Conservation (phyloP, 2,329 filamentous ascomycete genomes). For the Pseudogymnoascus sp. region DNA sequence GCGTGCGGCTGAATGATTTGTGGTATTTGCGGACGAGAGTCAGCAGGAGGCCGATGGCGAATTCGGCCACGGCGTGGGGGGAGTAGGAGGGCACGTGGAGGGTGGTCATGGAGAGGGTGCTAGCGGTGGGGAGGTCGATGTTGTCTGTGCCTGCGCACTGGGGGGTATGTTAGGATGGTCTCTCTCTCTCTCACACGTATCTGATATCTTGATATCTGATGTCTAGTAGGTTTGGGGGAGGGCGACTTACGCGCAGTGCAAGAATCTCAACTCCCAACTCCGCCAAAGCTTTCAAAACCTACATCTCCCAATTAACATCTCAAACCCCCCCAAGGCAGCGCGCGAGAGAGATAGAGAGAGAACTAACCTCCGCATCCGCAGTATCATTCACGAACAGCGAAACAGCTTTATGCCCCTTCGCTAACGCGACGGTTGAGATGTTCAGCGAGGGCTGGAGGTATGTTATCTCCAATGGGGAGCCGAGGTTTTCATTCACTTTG, state of each 20-base stretch:
- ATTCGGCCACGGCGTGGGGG: conserved; percentile 62
- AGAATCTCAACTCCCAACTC: not conserved
- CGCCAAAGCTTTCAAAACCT: not conserved
- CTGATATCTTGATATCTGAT: not conserved
- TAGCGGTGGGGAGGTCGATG: conserved; percentile 50
- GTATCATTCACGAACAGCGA: conserved; percentile 63
- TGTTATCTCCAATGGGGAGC: not conserved
- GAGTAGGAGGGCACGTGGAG: conserved; percentile 61
- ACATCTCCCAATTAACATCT: not conserved
- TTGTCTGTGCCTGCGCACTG: conserved; percentile 63
- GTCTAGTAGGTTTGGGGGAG: not conserved
- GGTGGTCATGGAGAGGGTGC: conserved; percentile 47
- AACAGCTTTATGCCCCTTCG: conserved; percentile 44
- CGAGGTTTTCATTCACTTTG: not conserved
- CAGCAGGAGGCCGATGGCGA: conserved; percentile 57
- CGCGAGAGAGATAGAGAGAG: too few relatives aligned
- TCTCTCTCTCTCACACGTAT: not conserved
- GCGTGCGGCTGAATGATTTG: conserved; percentile 58
- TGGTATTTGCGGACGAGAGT: conserved; percentile 61
- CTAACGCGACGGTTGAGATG: conserved; percentile 41
- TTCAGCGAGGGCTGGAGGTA: not conserved
- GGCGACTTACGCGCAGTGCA: not conserved
- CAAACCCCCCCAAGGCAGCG: too few relatives aligned
- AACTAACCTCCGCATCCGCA: conserved; percentile 37
- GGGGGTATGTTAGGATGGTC: conserved; percentile 26